phyloP scores from a whole-genome alignment of 2,329 filamentous ascomycete genomes.

The Sclerotinia borealis region DNA sequence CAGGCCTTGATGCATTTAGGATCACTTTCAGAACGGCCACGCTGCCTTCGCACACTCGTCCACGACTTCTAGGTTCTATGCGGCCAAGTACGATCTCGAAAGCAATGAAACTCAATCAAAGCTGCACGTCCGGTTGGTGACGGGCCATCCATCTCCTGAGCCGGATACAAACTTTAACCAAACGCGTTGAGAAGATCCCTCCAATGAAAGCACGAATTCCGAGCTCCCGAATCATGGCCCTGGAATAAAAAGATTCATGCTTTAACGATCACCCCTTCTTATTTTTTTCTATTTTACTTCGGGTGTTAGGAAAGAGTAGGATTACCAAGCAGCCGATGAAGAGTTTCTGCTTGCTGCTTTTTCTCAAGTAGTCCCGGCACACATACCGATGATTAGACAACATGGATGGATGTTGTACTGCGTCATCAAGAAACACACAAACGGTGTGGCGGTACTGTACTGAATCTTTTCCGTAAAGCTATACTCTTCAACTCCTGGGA shows the following conservation, averaged over 20 bases:
- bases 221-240: neutral
- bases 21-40: slow-evolving; percentile 11
- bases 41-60: slow-evolving; percentile 14
- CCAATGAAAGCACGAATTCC: neutral
- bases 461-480: neutral
- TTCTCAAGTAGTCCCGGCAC: slow-evolving; percentile 1
- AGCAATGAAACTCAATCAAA: slow-evolving; percentile 11
- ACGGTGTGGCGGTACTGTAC: slow-evolving; percentile 11
- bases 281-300: neutral
- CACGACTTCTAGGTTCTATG: slow-evolving; percentile 14
- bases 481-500: neutral
- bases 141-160: slow-evolving; percentile 8
- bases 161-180: neutral
- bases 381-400: slow-evolving; percentile 8
- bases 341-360: slow-evolving; percentile 11
- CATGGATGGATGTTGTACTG: slow-evolving; percentile 12
- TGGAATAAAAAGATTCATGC: neutral
- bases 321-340: neutral
- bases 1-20: slow-evolving; percentile 12
- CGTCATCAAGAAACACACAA: slow-evolving; percentile 11
- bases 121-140: slow-evolving; percentile 8
- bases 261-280: neutral
- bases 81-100: slow-evolving; percentile 9
- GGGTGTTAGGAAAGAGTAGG: neutral
- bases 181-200: neutral